Evolutionary conservation across 2,329 filamentous ascomycete species (phyloP), one percentile per base, ranked within the genome.

Genomic region (Aspergillus felis): DNA sequence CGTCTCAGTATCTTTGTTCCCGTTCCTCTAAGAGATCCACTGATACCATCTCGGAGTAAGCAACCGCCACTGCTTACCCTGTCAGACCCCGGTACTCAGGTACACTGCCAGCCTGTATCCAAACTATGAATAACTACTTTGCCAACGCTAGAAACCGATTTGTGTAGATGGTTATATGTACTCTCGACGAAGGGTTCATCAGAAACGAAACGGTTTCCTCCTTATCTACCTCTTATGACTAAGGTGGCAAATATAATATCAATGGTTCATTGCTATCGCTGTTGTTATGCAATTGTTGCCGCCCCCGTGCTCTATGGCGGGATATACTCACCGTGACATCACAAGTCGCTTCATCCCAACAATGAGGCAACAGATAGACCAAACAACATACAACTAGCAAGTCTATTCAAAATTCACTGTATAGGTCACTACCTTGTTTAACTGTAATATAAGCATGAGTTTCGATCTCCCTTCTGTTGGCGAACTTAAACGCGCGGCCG

Each of bases 401-500:
- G 5, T 7, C 4, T 38, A 17, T 38, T 17, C 14, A 17, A 35
- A 3, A 17, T 17, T 7, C 5, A 38, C 32, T 17, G 14, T 17
- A 38, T 7, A 17, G 14, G 6, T 17, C 32, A 7, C 14, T 38
- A n/a, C 7, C 7, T 7, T 38, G 14, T 38, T 17, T 17, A 17
- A 38, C 32, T 38, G 14, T 35, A 17, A 61, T 60, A 59, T 64
- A 59, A 42, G 50, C 8, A 58, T 58, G 57, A 52, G 51, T 41
- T 47, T 52, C 14, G 56, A 55, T 14, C 20, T 57, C 22, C 53
- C 54, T 3, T 56, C 67, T 20, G 64, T 73, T 27, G 58, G 60
- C 3, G 70, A 72, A 35, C 60, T 72, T 24, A 71, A 72, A 54
- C 67, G 67, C 22, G 69, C 68, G 12, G 70, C 61, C 9, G 68